Percentiles rank a stretch among this genome's conserved stretches.
These are phyloP conservation scores for Phytophthora citricola DNA, from an alignment of 352 stramenopile species.

Conservation along the genomic window DNA sequence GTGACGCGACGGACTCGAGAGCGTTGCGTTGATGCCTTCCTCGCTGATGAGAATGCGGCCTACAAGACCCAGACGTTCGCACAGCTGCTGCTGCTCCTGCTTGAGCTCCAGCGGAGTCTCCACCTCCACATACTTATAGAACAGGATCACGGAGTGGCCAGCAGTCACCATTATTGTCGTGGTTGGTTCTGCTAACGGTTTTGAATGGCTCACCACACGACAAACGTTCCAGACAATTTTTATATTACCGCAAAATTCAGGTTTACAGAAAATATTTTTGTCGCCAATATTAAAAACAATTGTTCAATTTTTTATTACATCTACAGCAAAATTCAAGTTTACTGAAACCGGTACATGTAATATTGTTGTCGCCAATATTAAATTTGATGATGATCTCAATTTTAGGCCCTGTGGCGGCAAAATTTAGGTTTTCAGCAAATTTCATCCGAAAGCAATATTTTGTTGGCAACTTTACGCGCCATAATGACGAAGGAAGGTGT, in stretches of 20 bases:
- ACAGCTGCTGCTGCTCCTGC: constrained; percentile 59
- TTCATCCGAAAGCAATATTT: no score
- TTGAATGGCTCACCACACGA: no score
- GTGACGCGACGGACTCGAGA: constrained; percentile 50
- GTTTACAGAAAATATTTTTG: no score
- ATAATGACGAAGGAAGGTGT: constrained; percentile 18
- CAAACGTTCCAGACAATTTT: no score
- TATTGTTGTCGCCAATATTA: neutral
- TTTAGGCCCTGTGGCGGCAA: no score
- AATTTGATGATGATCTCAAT: neutral
- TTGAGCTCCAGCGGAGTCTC: constrained; percentile 42
- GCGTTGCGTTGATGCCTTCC: constrained; percentile 88
- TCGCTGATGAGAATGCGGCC: constrained; percentile 79
- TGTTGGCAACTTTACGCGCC: neutral
- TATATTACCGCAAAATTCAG: no score
- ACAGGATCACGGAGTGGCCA: constrained; percentile 69
- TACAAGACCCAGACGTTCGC: constrained; percentile 58
- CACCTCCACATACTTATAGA: constrained; percentile 82
- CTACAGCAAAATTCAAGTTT: no score
- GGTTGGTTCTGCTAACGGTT: neutral
- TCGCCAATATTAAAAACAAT: no score
- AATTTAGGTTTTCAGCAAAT: no score
- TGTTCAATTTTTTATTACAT: no score
- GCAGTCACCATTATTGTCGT: constrained; percentile 26
- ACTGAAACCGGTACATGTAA: no score